Evolutionary conservation across 345 rosid species (phyloP), one percentile per base, ranked within the genome.

Genomic region (Stellera chamaejasme): DNA sequence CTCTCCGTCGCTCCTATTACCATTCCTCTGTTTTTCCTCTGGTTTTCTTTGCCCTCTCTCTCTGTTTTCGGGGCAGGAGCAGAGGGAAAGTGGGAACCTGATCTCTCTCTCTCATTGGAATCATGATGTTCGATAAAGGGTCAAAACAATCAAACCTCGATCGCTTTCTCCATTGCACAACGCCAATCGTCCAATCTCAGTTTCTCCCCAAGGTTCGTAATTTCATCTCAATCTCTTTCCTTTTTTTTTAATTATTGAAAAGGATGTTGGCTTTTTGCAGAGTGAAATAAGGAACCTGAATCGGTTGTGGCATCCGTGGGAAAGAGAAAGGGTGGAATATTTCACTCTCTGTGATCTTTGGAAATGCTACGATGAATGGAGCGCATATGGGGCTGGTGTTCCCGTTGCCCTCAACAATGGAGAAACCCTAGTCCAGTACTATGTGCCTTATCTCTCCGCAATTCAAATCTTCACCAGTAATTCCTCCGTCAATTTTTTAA

Each of bases 351-450:
- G 77, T 68, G 96, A 90, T 80, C 75, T 94, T 0, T 94, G 99
- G 99, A 78, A 66, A 53, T 82, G 84, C 62, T 94, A 76, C 19
- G 96, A 90, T 73, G 97, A 94, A 77, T 94, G 97, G 99, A 94
- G 99, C 62, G 99, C 96, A 15, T 94, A 94, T 72, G 99, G 99
- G 50, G 99, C 96, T 57, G 97, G 97, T 15, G 97, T 94, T 46
- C 99, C 99, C 2, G 72, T 94, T 64, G 69, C 50, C 59, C 63
- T 83, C 66, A 50, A 64, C 68, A 73, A 77, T 72, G 83, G 77
- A 42, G 99, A 90, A 70, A 82, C 91, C 47, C 78, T 94, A 66
- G 85, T 87, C 65, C 99, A 94, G 68, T 94, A 94, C 68, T 90
- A 87, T 59, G 99, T 90, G 45, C 99, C 99, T 56, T 94, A 90